Conservation (phyloP, 306 rosid genomes). For the Dicorynia guianensis region DNA sequence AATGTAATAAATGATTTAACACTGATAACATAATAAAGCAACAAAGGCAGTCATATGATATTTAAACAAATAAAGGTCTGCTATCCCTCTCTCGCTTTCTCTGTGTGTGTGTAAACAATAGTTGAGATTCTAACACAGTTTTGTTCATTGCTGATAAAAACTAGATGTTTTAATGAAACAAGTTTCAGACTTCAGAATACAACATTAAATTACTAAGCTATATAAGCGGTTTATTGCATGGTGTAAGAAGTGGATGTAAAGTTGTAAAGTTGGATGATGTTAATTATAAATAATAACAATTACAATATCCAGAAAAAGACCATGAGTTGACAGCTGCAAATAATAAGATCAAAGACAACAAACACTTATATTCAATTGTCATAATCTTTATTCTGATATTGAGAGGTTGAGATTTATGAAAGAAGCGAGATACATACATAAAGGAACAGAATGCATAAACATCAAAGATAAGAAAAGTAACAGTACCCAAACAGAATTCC, state of each 20-base stretch:
- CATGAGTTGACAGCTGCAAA: background rate
- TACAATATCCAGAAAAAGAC: background rate
- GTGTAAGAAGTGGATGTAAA: constrained; percentile 14
- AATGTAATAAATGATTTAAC: constrained; percentile 17
- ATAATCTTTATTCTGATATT: constrained; percentile 19
- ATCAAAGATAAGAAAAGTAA: constrained; percentile 29
- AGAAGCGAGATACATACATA: constrained; percentile 15
- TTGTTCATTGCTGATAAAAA: constrained; percentile 13
- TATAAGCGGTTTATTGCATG: constrained; percentile 4
- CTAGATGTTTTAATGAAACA: background rate
- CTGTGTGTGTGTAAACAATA: background rate
- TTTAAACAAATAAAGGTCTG: background rate
- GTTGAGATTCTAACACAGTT: background rate
- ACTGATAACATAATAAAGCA: background rate
- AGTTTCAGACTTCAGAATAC: constrained; percentile 6
- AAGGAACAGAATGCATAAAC: constrained; percentile 24
- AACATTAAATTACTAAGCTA: constrained; percentile 3
- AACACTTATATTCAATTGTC: constrained; percentile 7
- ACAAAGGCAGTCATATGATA: constrained; percentile 1
- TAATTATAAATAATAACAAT: background rate
- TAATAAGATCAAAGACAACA: constrained; percentile 1
- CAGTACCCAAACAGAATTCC: constrained; percentile 94
- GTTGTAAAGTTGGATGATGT: constrained; percentile 2
- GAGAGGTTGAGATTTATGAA: constrained; percentile 28
- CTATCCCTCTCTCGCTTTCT: background rate